Base-by-base conservation (phyloP, 495 filamentous ascomycete species). In the Rusavskia elegans region DNA sequence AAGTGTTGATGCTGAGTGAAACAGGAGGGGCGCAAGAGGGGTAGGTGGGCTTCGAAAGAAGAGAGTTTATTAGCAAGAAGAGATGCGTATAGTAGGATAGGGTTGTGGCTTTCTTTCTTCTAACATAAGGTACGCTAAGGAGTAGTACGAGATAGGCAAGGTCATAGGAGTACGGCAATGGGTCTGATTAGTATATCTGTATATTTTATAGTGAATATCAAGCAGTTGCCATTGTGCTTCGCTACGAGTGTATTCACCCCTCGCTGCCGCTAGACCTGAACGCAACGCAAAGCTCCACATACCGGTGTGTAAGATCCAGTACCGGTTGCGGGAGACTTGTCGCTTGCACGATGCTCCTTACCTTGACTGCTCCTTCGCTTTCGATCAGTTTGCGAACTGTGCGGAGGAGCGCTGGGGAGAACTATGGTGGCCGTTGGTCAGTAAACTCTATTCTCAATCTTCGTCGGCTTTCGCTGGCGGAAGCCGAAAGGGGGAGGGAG, bases 321-420 rank as follows among this genome's bases (percentile, higher is more conserved):
- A 98, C 88, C 48, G 83, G 79, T 68, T 96, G 92, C 32, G 92
- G 88, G 48, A 96, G 71, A 63, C 83, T 93, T 7, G 92, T 96
- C 0, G 90, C 87, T 65, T 97, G 93, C 25, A 98, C 87, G 55
- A 97, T 95, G 60, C 89, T 95, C 58, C 93, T 79, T 35, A 97
- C 84, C 69, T 98, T 98, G 61, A 98, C 87, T 20, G 90, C 93
- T 48, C 92, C 93, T 66, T 98, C 93, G 51, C 94, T 90, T 64
- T 95, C 92, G 64, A 98, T 97, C 56, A 97, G 73, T 57, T 84
- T 89, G 56, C 92, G 82, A 50, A 97, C 82, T 9, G 87, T 79
- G 63, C 77, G 84, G 25, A 97, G 77, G 17, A 98, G 74, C 48
- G 85, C 79, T 11, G 92, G 93, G 17, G 89, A 95, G 67, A 97